Conservation (phyloP, 1,284 basidiomycete species). For the Heliocybe sulcata region DNA sequence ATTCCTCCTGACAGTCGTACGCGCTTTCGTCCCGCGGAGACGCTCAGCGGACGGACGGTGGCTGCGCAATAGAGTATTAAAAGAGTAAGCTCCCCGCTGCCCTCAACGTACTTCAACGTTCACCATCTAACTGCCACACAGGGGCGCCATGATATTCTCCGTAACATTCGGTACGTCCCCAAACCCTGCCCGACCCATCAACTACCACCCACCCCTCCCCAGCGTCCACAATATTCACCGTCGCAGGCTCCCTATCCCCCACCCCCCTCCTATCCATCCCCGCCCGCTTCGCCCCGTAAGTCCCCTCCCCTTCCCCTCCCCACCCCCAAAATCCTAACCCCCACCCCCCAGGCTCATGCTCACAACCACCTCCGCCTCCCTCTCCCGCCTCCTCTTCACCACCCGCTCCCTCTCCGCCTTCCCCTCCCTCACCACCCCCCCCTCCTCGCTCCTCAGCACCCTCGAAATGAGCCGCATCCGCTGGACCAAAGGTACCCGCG, state of each 20-base stretch:
- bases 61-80: background rate
- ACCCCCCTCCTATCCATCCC: background rate
- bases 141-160: background rate
- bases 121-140: background rate
- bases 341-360: conserved; percentile 1
- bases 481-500: conserved; percentile 7
- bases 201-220: too few species aligned
- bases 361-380: background rate
- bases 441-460: conserved; percentile 8
- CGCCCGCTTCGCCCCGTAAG: background rate
- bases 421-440: conserved; percentile 8
- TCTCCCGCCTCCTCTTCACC: conserved; percentile 3
- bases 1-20: background rate
- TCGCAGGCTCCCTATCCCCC: too few species aligned
- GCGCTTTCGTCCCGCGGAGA: background rate
- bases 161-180: background rate
- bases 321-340: background rate
- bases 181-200: too few species aligned
- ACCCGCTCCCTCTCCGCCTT: conserved; percentile 7
- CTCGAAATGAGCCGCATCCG: conserved; percentile 10
- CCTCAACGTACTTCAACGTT: background rate
- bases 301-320: background rate
- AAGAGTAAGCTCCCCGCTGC: background rate
- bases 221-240: background rate
- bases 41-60: background rate